A percentile compares a stretch with the other conserved stretches of the same genome.
Conservation (phyloP, 1,139 yeast species). For the Lipomyces yarrowii region DNA sequence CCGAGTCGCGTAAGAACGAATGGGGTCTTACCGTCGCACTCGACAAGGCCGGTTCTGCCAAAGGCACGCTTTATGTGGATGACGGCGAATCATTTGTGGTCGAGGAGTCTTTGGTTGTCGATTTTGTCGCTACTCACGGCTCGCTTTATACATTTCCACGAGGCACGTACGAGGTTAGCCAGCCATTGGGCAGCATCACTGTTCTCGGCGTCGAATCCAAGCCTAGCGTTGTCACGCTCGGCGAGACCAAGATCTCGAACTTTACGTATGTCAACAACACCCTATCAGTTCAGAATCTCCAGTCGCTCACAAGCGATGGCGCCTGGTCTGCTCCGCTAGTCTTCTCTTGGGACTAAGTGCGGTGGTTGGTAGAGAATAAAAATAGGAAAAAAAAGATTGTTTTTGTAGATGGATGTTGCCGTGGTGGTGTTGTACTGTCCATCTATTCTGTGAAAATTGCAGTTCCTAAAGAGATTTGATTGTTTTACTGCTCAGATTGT, state of each 20-base stretch:
- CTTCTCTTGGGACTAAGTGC: conserved; percentile 3
- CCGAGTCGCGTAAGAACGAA: conserved; percentile 42
- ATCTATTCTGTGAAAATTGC: background rate
- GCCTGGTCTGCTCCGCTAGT: conserved; percentile 2
- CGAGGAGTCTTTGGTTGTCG: conserved; percentile 36
- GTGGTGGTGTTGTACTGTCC: background rate
- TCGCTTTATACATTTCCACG: conserved; percentile 34
- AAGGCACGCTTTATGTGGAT: conserved; percentile 70
- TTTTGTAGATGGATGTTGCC: background rate
- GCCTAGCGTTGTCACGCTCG: conserved; percentile 32
- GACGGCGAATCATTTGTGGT: conserved; percentile 69
- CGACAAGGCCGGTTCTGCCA: conserved; percentile 52
- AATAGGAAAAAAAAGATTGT: background rate
- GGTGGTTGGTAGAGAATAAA: background rate
- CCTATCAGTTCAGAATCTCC: background rate
- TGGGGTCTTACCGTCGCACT: conserved; percentile 54
- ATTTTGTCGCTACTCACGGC: conserved; percentile 35
- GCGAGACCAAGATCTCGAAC: conserved; percentile 1
- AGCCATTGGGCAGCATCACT: conserved; percentile 41
- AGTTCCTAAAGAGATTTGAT: too few relatives aligned
- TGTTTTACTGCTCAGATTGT: too few relatives aligned
- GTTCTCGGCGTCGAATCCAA: conserved; percentile 39
- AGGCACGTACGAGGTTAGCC: conserved; percentile 37
- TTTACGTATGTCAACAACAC: conserved; percentile 8
- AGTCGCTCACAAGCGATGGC: conserved; percentile 1